A percentile compares a stretch with the other conserved stretches of the same genome.
Conservation (phyloP, 2,329 filamentous ascomycete species). For the Magnaporthales sp. region DNA sequence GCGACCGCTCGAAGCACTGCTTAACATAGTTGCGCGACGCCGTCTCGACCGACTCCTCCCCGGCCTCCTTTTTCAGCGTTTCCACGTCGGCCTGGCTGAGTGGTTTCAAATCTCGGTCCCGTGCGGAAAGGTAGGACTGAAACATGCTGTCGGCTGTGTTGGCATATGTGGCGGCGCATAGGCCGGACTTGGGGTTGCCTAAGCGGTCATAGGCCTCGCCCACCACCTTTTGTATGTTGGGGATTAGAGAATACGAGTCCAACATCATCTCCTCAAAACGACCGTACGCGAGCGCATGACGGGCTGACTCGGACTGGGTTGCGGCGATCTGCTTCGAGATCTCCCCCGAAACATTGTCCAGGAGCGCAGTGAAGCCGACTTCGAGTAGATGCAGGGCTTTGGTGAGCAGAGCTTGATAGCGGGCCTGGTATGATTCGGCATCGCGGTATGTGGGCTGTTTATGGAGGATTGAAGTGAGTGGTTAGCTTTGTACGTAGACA, state of each 20-base stretch:
- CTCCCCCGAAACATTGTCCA: conserved; percentile 46
- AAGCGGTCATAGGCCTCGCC: conserved; percentile 42
- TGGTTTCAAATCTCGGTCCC: conserved; percentile 44
- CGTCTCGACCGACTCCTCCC: conserved; percentile 40
- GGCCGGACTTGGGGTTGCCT: conserved; percentile 33
- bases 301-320: conserved; percentile 49
- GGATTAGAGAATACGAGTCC: conserved; percentile 46
- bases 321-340: conserved; percentile 43
- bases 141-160: conserved; percentile 47
- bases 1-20: conserved; percentile 49
- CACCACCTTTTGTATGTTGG: conserved; percentile 45
- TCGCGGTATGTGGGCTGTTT: conserved; percentile 72
- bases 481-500: neutral
- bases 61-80: conserved; percentile 43
- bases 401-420: conserved; percentile 73
- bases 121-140: conserved; percentile 40
- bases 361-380: conserved; percentile 42
- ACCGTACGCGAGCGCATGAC: conserved; percentile 50
- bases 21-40: conserved; percentile 50
- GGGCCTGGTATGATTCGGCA: conserved; percentile 76
- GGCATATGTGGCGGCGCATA: conserved; percentile 42
- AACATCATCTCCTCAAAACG: conserved; percentile 50
- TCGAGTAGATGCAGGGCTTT: conserved; percentile 55
- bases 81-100: conserved; percentile 46
- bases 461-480: neutral